Percentiles rank a stretch among this genome's conserved stretches.
phyloP scores from a whole-genome alignment of 2,329 filamentous ascomycete genomes.

The Pseudogymnoascus sp. region DNA sequence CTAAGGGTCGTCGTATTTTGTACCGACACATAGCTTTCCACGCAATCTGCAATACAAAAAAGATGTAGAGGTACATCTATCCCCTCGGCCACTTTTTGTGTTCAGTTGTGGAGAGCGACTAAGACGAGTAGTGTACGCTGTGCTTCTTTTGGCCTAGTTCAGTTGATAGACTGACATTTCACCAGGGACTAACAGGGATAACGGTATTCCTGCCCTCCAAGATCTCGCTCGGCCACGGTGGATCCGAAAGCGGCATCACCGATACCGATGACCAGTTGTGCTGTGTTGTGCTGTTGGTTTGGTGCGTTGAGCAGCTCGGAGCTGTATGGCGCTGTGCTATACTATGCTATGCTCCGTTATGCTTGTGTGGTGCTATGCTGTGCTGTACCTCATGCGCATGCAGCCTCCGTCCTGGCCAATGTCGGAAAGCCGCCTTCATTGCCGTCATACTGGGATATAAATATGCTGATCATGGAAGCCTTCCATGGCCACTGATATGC shows the following conservation, averaged over 20 bases:
- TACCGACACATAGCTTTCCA: background rate
- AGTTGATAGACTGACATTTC: slow-evolving; percentile 1
- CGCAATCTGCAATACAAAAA: slow-evolving; percentile 2
- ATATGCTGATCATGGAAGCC: background rate
- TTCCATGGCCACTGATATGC: background rate
- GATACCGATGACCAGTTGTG: background rate
- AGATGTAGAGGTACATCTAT: background rate
- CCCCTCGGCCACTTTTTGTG: background rate
- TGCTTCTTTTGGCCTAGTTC: background rate
- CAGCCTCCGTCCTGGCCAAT: background rate
- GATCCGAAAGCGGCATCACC: slow-evolving; percentile 1
- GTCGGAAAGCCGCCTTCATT: background rate
- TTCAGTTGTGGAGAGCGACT: slow-evolving; percentile 6
- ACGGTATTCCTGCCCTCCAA: background rate
- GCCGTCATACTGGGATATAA: background rate
- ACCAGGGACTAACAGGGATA: background rate
- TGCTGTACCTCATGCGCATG: background rate
- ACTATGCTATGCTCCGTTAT: background rate
- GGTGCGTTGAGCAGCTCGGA: background rate
- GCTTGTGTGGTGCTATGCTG: background rate
- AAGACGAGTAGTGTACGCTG: background rate
- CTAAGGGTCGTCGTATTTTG: slow-evolving; percentile 1
- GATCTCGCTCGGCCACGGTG: slow-evolving; percentile 6
- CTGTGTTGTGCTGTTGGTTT: background rate
- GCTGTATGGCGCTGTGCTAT: background rate